Conservation (phyloP, 2,329 filamentous ascomycete species). For the Sphaceloma murrayae region DNA sequence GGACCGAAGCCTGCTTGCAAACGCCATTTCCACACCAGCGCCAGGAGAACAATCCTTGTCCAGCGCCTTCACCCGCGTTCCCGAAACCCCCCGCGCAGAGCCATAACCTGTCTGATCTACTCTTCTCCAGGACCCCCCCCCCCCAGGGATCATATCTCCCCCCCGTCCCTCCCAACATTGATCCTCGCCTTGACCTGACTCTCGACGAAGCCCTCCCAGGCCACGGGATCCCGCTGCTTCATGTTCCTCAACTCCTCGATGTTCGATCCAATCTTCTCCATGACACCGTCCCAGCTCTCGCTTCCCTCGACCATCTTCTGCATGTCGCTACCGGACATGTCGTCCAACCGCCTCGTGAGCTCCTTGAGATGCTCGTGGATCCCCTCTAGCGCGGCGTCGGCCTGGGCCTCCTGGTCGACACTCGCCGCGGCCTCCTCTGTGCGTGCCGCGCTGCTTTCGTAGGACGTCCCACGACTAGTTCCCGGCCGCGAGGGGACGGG, state of each 20-base stretch:
- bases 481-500: neutral
- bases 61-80: no score
- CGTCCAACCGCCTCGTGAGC: constrained; percentile 36
- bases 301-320: constrained; percentile 52
- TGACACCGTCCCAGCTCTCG: constrained; percentile 52
- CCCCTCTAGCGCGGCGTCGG: constrained; percentile 14
- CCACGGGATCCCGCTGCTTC: constrained; percentile 33
- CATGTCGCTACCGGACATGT: constrained; percentile 52
- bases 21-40: no score
- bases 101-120: neutral
- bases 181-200: constrained; percentile 29
- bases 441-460: neutral
- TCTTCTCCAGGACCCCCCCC: neutral
- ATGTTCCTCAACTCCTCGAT: constrained; percentile 57
- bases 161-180: constrained; percentile 19
- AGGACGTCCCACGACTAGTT: neutral
- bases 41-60: no score
- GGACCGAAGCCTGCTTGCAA: no score
- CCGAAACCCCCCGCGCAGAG: no score
- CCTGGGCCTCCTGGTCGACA: constrained; percentile 28
- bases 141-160: neutral
- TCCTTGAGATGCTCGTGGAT: constrained; percentile 25
- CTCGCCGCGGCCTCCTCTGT: constrained; percentile 22
- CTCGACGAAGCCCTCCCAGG: constrained; percentile 30
- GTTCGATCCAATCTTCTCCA: constrained; percentile 55